These are phyloP conservation scores for Colletotrichum lini DNA, from an alignment of 2,329 filamentous ascomycete species.

Conservation along the genomic window DNA sequence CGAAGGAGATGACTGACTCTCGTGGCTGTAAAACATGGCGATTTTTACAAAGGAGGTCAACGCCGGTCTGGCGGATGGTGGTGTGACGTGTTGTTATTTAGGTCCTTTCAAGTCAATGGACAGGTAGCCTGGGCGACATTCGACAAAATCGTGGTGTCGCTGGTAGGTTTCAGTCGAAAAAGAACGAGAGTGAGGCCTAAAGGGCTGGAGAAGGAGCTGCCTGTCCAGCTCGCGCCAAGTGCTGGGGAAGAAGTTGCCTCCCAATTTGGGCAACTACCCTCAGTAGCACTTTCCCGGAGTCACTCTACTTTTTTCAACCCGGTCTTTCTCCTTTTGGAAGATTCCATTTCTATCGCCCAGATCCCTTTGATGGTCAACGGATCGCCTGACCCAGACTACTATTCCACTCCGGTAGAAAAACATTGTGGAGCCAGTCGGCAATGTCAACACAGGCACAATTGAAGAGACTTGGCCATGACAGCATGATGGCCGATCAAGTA, in stretches of 20 bases:
- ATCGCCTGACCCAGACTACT: too few relatives aligned
- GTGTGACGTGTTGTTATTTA: not conserved
- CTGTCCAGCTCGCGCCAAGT: not conserved
- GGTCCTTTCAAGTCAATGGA: not conserved
- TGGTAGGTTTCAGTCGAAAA: not conserved
- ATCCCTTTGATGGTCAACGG: too few relatives aligned
- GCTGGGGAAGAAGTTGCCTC: not conserved
- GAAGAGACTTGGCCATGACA: too few relatives aligned
- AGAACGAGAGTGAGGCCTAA: not conserved
- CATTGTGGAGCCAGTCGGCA: too few relatives aligned
- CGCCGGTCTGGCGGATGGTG: conserved; percentile 11
- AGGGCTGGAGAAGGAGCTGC: not conserved
- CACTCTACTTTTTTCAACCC: not conserved
- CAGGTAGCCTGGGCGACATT: too few relatives aligned
- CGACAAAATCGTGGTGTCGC: not conserved
- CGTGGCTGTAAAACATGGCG: conserved; percentile 95
- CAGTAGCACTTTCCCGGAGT: too few relatives aligned
- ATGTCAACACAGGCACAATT: too few relatives aligned
- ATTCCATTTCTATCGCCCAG: accelerated
- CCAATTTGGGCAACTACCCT: not conserved
- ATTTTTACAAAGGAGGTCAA: conserved; percentile 14
- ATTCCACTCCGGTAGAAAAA: accelerated
- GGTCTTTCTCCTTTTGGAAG: not conserved
- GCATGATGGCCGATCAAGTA: too few relatives aligned
- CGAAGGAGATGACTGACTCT: conserved; percentile 73